A percentile compares a stretch with the other conserved stretches of the same genome.
phyloP scores from a whole-genome alignment of 2,329 filamentous ascomycete genomes.

The Immersiporthe knoxdaviesiana region DNA sequence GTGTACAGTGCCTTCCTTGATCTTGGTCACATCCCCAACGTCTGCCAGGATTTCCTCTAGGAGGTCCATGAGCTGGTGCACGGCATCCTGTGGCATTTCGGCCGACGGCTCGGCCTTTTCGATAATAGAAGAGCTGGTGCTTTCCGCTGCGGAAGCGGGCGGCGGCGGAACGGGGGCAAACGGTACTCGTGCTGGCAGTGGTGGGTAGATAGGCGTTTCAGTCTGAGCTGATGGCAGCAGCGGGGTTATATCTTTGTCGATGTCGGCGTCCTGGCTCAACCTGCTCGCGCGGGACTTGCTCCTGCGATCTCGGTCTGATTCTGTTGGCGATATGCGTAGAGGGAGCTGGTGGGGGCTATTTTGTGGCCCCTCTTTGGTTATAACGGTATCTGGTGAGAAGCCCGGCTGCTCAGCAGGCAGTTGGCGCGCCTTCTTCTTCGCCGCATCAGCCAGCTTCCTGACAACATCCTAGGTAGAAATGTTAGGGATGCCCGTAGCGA shows the following conservation, averaged over 20 bases:
- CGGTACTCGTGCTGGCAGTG: neutral
- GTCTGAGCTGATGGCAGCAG: constrained; percentile 31
- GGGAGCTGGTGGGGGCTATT: constrained; percentile 24
- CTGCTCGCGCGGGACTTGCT: constrained; percentile 34
- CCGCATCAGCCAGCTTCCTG: constrained; percentile 16
- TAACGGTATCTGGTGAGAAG: constrained; percentile 29
- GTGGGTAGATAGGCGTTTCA: constrained; percentile 22
- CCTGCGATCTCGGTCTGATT: constrained; percentile 29
- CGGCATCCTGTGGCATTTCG: constrained; percentile 23
- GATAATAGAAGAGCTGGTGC: neutral
- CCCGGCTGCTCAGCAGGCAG: constrained; percentile 13
- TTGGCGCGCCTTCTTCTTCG: constrained; percentile 7
- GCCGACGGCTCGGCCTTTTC: constrained; percentile 20
- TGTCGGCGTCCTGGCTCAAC: constrained; percentile 33
- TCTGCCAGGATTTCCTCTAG: constrained; percentile 36
- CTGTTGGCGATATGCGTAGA: constrained; percentile 15
- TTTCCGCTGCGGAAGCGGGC: neutral
- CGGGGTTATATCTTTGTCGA: constrained; percentile 32
- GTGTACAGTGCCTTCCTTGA: constrained; percentile 39
- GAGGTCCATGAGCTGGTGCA: constrained; percentile 29
- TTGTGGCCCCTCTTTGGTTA: constrained; percentile 30
- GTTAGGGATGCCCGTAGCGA: constrained; percentile 12
- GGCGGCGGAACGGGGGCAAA: neutral
- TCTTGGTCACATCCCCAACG: constrained; percentile 35
- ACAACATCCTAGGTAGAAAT: constrained; percentile 32